Conservation (phyloP, 352 stramenopile genomes). For the Phytophthora sp. region DNA sequence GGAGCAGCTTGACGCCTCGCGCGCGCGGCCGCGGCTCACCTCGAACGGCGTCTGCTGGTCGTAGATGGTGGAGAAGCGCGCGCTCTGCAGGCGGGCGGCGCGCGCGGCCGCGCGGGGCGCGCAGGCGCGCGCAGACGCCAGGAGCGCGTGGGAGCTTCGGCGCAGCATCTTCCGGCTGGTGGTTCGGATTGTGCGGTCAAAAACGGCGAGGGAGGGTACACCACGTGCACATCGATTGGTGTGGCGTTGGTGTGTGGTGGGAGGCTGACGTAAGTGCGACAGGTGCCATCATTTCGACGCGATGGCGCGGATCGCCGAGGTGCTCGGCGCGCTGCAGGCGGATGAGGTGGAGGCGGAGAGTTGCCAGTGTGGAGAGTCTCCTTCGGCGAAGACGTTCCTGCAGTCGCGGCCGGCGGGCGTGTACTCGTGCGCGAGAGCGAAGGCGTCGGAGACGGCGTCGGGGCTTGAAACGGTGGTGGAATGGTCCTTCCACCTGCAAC, state of each 20-base stretch:
- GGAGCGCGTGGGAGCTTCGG: constrained; percentile 46
- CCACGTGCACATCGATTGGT: too few species aligned
- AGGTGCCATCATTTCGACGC: background rate
- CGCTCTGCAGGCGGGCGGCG: constrained; percentile 37
- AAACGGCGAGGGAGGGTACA: too few species aligned
- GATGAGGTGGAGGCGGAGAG: background rate
- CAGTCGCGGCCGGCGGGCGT: constrained; percentile 49
- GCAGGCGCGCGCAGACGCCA: constrained; percentile 32
- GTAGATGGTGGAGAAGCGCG: constrained; percentile 73
- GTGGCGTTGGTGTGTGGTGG: too few species aligned
- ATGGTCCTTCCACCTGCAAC: constrained; percentile 67
- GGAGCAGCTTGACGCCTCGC: background rate
- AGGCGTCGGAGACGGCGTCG: background rate
- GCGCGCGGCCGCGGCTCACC: constrained; percentile 25
- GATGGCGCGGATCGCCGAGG: constrained; percentile 21
- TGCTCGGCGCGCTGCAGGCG: background rate
- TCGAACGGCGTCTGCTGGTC: constrained; percentile 68
- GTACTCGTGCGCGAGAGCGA: constrained; percentile 68
- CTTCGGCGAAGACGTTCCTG: constrained; percentile 60
- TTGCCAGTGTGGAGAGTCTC: constrained; percentile 9
- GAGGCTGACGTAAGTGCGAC: background rate
- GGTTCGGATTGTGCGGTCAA: constrained; percentile 27
- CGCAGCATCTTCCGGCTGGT: constrained; percentile 44
- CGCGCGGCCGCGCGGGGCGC: constrained; percentile 17
- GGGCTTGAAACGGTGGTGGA: constrained; percentile 34